Evolutionary conservation across 495 filamentous ascomycete species (phyloP).

Genomic region (Penicillium crystallinum): DNA sequence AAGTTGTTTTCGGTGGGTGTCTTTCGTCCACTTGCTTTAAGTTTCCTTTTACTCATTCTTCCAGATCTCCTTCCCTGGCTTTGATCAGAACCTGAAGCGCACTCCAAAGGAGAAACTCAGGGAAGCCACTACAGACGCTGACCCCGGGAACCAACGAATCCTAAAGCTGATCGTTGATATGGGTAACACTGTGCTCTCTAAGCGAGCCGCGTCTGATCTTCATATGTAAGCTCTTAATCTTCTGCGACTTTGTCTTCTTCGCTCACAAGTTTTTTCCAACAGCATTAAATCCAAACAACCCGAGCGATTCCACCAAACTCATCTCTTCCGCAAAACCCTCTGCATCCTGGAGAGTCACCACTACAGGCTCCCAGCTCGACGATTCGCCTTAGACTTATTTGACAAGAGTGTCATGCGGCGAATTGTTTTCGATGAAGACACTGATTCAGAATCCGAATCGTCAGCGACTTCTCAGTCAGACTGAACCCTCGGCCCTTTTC

Average conservation of each 20-base stretch:
- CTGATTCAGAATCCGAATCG: constrained; percentile 37
- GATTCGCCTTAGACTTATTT: constrained; percentile 88
- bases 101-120: constrained; percentile 38
- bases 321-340: constrained; percentile 79
- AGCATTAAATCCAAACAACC: constrained; percentile 64
- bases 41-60: constrained; percentile 5
- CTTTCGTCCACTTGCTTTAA: constrained; percentile 6
- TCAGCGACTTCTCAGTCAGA: constrained; percentile 21
- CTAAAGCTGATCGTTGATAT: constrained; percentile 77
- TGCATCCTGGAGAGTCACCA: constrained; percentile 83
- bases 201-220: constrained; percentile 69
- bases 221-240: constrained; percentile 36
- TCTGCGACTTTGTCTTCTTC: background rate
- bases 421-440: constrained; percentile 68
- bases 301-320: constrained; percentile 65
- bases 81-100: constrained; percentile 32
- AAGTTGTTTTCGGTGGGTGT: constrained; percentile 64
- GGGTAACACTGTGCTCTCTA: constrained; percentile 82
- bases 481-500: constrained; percentile 10
- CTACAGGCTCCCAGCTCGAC: constrained; percentile 76
- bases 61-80: constrained; percentile 37
- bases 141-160: constrained; percentile 66
- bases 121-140: constrained; percentile 51
- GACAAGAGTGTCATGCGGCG: constrained; percentile 80
- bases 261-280: constrained; percentile 15